Percentiles rank a stretch among this genome's conserved stretches.
phyloP scores from a whole-genome alignment of 805 yeast genomes.

The Teunomyces aglyptinius region DNA sequence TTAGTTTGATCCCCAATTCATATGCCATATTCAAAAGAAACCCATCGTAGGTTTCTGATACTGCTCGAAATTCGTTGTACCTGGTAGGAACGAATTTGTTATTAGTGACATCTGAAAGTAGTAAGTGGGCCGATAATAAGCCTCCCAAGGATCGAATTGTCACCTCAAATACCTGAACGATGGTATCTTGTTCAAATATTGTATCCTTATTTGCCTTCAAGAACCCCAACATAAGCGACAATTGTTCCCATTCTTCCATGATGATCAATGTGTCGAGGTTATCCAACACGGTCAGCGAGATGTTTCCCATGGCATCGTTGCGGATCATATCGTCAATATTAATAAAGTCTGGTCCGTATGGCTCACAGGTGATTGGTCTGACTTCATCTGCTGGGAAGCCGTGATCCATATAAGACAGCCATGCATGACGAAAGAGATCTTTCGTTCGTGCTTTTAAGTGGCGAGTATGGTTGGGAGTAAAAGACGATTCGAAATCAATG shows the following conservation, averaged over 20 bases:
- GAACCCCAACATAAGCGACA: constrained; percentile 35
- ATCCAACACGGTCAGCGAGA: constrained; percentile 75
- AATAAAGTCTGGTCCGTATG: constrained; percentile 61
- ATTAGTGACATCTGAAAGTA: constrained; percentile 29
- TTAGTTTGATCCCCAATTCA: constrained; percentile 69
- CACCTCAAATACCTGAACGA: constrained; percentile 85
- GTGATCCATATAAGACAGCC: constrained; percentile 61
- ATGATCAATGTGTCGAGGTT: constrained; percentile 76
- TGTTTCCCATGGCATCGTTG: constrained; percentile 86
- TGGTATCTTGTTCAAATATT: constrained; percentile 60
- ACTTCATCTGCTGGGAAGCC: constrained; percentile 87
- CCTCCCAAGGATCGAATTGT: constrained; percentile 84
- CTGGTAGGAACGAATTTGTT: constrained; percentile 5
- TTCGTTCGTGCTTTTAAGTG: constrained; percentile 46
- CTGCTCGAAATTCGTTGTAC: constrained; percentile 34
- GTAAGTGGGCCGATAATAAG: constrained; percentile 69
- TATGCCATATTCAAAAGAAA: constrained; percentile 67
- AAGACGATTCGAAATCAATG: constrained; percentile 19
- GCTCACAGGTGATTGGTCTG: constrained; percentile 67
- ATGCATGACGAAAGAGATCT: constrained; percentile 67
- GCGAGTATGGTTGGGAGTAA: constrained; percentile 36
- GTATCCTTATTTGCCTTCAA: constrained; percentile 37
- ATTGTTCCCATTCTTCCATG: constrained; percentile 59
- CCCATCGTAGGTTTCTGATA: constrained; percentile 58
- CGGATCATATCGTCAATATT: constrained; percentile 54